A percentile compares a stretch with the other conserved stretches of the same genome.
phyloP scores from a whole-genome alignment of 495 filamentous ascomycete species.

The Aspergillus mulundensis region DNA sequence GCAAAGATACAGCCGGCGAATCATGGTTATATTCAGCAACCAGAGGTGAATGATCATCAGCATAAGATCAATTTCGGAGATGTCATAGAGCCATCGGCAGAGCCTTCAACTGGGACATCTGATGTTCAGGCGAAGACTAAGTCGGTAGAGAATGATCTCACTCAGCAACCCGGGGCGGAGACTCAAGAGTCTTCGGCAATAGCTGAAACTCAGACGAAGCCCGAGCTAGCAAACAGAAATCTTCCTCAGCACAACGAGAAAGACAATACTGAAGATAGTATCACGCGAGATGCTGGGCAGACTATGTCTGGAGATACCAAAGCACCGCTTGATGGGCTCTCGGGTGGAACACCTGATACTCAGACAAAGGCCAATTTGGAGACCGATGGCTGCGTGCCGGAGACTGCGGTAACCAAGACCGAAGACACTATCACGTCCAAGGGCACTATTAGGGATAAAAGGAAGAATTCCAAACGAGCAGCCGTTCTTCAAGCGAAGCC shows the following conservation, averaged over 20 bases:
- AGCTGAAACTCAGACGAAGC: not conserved
- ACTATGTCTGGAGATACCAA: not conserved
- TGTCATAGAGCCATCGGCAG: too few species aligned
- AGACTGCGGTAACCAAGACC: not conserved
- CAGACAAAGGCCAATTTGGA: not conserved
- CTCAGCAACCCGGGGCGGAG: not conserved
- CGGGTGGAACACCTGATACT: not conserved
- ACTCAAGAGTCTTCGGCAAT: not conserved
- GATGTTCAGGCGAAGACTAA: not conserved
- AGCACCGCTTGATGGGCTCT: not conserved
- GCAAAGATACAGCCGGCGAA: too few species aligned
- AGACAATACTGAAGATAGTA: too few species aligned
- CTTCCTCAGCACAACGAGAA: not conserved
- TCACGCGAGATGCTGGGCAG: not conserved
- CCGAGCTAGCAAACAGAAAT: not conserved
- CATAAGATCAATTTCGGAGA: too few species aligned
- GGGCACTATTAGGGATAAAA: not conserved
- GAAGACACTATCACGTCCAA: not conserved
- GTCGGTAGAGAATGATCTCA: not conserved
- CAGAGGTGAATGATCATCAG: too few species aligned
- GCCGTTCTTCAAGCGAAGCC: not conserved
- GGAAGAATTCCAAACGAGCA: not conserved
- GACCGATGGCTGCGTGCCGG: not conserved
- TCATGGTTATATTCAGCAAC: too few species aligned
- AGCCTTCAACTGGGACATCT: too few species aligned